phyloP scores from a whole-genome alignment of 1,139 yeast species.

The Taphrina pruni region DNA sequence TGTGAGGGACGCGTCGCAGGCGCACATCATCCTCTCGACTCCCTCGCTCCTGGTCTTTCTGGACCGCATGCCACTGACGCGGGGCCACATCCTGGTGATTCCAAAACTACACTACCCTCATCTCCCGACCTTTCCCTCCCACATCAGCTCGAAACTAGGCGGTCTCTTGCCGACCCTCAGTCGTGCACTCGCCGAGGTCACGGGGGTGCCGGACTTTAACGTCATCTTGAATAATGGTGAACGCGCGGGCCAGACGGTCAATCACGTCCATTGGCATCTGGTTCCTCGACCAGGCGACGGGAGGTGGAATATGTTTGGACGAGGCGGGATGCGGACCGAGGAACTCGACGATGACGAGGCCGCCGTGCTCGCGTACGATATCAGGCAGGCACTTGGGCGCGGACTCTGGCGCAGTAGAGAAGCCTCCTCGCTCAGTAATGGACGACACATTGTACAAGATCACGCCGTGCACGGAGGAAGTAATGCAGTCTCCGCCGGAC shows the following conservation, averaged over 20 bases:
- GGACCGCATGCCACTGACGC: conserved; percentile 32
- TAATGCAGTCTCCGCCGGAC: no score
- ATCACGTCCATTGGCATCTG: conserved; percentile 94
- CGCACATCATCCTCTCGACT: conserved; percentile 29
- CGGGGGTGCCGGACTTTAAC: conserved; percentile 80
- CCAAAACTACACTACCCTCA: conserved; percentile 80
- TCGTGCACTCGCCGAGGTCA: conserved; percentile 69
- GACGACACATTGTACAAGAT: not conserved
- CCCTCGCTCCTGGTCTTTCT: conserved; percentile 31
- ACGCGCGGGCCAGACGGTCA: conserved; percentile 88
- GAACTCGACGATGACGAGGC: conserved; percentile 39
- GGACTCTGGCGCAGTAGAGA: conserved; percentile 20
- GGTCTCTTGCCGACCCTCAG: conserved; percentile 87
- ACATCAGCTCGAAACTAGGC: conserved; percentile 60
- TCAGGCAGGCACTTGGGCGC: conserved; percentile 27
- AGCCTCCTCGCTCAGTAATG: conserved; percentile 10
- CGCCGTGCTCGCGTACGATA: conserved; percentile 18
- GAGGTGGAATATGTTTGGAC: conserved; percentile 38
- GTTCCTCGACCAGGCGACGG: conserved; percentile 77
- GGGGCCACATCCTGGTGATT: conserved; percentile 38
- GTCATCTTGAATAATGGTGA: conserved; percentile 84
- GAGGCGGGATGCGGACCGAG: conserved; percentile 16
- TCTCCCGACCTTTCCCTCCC: conserved; percentile 90
- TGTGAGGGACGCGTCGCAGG: conserved; percentile 8
- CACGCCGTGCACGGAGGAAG: no score